A percentile compares a stretch with the other conserved stretches of the same genome.
phyloP scores from a whole-genome alignment of 108 stramenopile genomes.

The Nitzschia palea region DNA sequence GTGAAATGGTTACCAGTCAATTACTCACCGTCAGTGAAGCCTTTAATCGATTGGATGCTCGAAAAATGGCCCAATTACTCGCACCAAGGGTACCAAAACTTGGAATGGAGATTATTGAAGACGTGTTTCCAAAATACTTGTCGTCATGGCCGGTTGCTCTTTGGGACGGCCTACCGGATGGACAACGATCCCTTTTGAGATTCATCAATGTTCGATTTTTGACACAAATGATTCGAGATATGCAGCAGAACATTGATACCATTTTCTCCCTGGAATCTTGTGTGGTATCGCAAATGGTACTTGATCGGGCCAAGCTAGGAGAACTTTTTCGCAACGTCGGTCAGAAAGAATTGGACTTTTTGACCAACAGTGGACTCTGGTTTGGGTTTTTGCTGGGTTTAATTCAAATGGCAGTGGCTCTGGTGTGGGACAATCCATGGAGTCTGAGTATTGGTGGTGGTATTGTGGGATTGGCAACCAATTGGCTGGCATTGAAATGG shows the following conservation, averaged over 20 bases:
- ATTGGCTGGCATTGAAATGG: constrained; percentile 93
- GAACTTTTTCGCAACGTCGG: constrained; percentile 79
- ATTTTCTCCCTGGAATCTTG: constrained; percentile 77
- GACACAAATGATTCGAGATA: constrained; percentile 54
- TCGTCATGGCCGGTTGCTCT: constrained; percentile 14
- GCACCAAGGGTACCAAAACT: constrained; percentile 74
- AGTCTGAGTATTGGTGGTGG: constrained; percentile 83
- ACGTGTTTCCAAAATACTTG: constrained; percentile 38
- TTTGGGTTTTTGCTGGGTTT: constrained; percentile 92
- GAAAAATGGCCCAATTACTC: constrained; percentile 51
- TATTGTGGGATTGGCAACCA: constrained; percentile 91
- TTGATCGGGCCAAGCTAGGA: constrained; percentile 75
- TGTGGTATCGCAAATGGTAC: constrained; percentile 87
- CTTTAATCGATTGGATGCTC: constrained; percentile 74
- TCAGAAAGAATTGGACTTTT: constrained; percentile 79
- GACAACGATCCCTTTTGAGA: constrained; percentile 8
- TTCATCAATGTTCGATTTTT: constrained; percentile 28
- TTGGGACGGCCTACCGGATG: constrained; percentile 1
- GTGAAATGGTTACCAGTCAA: constrained; percentile 85
- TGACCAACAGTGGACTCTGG: constrained; percentile 90
- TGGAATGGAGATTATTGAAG: constrained; percentile 53
- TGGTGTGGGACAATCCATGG: constrained; percentile 96
- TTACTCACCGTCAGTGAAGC: constrained; percentile 77
- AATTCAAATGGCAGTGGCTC: constrained; percentile 91
- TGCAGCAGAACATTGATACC: constrained; percentile 74